These are phyloP conservation scores for Cyclaneusma minus DNA, from an alignment of 2,329 filamentous ascomycete genomes.

Conservation along the genomic window DNA sequence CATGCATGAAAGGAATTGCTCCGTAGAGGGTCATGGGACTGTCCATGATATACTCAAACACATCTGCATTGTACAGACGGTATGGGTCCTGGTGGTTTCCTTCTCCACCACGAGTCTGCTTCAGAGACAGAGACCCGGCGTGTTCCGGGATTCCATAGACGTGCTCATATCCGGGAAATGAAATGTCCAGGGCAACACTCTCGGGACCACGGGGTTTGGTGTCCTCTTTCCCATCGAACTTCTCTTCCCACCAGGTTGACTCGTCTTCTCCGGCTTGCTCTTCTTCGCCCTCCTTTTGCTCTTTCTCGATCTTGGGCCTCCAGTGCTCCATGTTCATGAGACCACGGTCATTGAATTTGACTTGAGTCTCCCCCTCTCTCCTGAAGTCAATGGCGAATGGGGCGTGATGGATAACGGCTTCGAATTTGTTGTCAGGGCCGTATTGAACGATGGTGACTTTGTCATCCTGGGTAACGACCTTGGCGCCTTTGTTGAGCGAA, in stretches of 20 bases:
- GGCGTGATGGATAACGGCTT: conserved; percentile 68
- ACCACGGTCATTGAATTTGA: conserved; percentile 83
- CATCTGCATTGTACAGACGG: conserved; percentile 87
- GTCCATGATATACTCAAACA: conserved; percentile 94
- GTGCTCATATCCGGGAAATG: conserved; percentile 80
- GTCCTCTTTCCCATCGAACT: conserved; percentile 89
- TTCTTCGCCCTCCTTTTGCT: conserved; percentile 23
- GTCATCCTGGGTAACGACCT: conserved; percentile 49
- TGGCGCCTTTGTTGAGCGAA: conserved; percentile 54
- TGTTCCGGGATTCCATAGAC: conserved; percentile 94
- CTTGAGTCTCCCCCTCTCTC: conserved; percentile 63
- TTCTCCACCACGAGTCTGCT: conserved; percentile 76
- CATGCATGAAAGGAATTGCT: conserved; percentile 96
- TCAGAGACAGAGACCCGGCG: conserved; percentile 72
- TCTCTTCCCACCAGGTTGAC: conserved; percentile 95
- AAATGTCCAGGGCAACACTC: conserved; percentile 79
- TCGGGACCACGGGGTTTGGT: conserved; percentile 90
- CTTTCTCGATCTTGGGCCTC: conserved; percentile 64
- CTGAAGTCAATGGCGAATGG: conserved; percentile 82
- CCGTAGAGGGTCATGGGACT: conserved; percentile 98
- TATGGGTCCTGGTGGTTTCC: conserved; percentile 83
- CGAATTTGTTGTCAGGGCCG: conserved; percentile 59
- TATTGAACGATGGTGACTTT: conserved; percentile 63
- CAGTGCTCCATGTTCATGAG: conserved; percentile 91
- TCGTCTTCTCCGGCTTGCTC: conserved; percentile 49